Percentiles rank a stretch among this genome's conserved stretches.
phyloP scores from a whole-genome alignment of 2,329 filamentous ascomycete species.

The Penicillium sp. region DNA sequence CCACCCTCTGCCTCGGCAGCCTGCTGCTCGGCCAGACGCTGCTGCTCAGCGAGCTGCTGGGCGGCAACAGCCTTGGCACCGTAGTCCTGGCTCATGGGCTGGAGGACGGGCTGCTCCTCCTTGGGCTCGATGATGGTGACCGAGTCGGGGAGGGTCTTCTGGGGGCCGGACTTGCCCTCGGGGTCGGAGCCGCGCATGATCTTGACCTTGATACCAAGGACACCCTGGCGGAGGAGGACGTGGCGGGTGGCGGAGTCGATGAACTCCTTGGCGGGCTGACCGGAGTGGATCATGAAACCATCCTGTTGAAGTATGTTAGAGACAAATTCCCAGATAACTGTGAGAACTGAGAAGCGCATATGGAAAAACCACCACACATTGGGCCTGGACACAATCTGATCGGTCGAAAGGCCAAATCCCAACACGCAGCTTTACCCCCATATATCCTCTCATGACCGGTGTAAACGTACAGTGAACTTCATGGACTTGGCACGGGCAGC shows the following conservation, averaged over 20 bases:
- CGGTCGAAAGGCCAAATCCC: not conserved
- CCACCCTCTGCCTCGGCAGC: slow-evolving; percentile 49
- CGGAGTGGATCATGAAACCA: slow-evolving; percentile 99
- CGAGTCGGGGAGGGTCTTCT: slow-evolving; percentile 96
- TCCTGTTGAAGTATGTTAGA: slow-evolving; percentile 52
- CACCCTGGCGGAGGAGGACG: slow-evolving; percentile 99
- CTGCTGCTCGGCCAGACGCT: slow-evolving; percentile 60
- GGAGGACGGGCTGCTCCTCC: slow-evolving; percentile 94
- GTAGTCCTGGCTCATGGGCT: slow-evolving; percentile 98
- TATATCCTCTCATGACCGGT: not conserved
- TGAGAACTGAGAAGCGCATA: not conserved
- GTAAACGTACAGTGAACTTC: slow-evolving; percentile 89
- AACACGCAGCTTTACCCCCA: not conserved
- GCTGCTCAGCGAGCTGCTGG: slow-evolving; percentile 56
- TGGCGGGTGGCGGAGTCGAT: slow-evolving; percentile 98
- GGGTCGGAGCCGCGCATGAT: slow-evolving; percentile 99
- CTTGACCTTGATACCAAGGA: slow-evolving; percentile 99
- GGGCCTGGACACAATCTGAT: slow-evolving; percentile 5
- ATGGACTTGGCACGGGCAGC: slow-evolving; percentile 99
- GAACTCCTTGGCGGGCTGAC: slow-evolving; percentile 99
- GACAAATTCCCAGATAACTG: not conserved
- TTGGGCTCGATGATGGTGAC: slow-evolving; percentile 99
- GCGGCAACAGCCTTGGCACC: slow-evolving; percentile 81
- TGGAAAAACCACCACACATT: not conserved
- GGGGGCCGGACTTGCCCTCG: slow-evolving; percentile 96